Base-by-base conservation (phyloP, 495 filamentous ascomycete species). In the Tuber umbilicatum region DNA sequence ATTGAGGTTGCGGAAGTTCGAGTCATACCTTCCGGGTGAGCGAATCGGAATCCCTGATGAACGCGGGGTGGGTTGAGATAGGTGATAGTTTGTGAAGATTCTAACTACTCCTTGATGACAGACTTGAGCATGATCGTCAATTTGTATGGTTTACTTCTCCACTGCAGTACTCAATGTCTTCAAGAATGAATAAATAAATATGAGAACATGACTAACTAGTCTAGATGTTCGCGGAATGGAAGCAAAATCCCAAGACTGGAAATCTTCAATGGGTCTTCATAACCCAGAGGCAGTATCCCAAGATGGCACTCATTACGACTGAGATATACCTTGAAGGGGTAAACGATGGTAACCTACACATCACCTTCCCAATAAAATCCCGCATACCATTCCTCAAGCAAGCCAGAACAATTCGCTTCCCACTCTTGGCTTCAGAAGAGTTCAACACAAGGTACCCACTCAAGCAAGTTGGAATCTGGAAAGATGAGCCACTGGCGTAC, bases 61-160 rank as follows among this genome's bases (percentile, higher is more conserved):
- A 31, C 55, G 27, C 5, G 27, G 10, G 27, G 0, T 35, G 27
- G 55, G 27, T 64, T 35, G 55, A 17, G 27, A 19, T 35, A 19
- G 27, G 55, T 64, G 27, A 64, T 64, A 64, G 27, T 35, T 64
- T 35, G 27, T 19, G 27, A 64, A 17, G 55, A 23, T 35, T 31
- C 47, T 71, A 19, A 78, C 47, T 45, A 41, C n/a, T 68, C 37
- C 19, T 31, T n/a, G 38, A 45, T 39, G 21, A 37, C 35, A 81
- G 81, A 5, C 86, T 98, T 68, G 86, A 91, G 82, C 91, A 90
- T 82, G 94, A 98, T 83, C 90, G 94, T 1, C 89, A 92, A 78
- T 97, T 93, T 86, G 91, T 81, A 73, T 78, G 76, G 23, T 38
- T 27, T 39, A 19, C 27, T 35, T 19, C 31, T 17, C 42, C 2